A percentile compares a stretch with the other conserved stretches of the same genome.
Evolutionary conservation across 108 stramenopile species (phyloP).

Genomic region (Cyclotella cryptica): DNA sequence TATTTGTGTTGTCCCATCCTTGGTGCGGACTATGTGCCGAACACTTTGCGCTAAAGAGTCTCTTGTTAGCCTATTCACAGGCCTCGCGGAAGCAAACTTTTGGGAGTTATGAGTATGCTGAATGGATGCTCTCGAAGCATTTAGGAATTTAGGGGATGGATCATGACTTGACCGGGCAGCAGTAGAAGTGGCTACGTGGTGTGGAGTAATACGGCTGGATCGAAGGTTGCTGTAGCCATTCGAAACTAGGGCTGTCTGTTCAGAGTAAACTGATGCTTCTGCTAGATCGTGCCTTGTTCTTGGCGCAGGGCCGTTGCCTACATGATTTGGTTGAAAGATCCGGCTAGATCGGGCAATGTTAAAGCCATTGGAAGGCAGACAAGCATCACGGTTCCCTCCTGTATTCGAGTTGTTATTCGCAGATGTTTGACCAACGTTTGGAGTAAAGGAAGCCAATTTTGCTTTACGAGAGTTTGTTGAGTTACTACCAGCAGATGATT

Average conservation of each 20-base stretch:
- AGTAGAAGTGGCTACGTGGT: not conserved
- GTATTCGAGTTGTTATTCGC: not conserved
- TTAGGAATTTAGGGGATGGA: not conserved
- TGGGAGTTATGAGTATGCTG: not conserved
- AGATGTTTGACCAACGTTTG: not conserved
- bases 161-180: not conserved
- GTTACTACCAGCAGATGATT: constrained; percentile 5
- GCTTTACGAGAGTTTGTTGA: not conserved
- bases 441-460: not conserved
- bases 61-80: not conserved
- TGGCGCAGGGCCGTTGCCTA: not conserved
- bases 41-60: constrained; percentile 13
- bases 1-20: constrained; percentile 22
- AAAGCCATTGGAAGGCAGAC: not conserved
- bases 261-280: not conserved
- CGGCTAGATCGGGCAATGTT: not conserved
- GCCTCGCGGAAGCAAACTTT: not conserved
- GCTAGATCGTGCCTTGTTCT: not conserved
- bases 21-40: constrained; percentile 29
- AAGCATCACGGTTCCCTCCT: not conserved
- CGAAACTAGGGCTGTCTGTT: not conserved
- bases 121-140: not conserved
- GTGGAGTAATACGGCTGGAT: not conserved
- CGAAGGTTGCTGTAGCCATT: not conserved
- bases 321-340: not conserved